Conservation (phyloP, 805 yeast species). For the Candida tammaniensis region DNA sequence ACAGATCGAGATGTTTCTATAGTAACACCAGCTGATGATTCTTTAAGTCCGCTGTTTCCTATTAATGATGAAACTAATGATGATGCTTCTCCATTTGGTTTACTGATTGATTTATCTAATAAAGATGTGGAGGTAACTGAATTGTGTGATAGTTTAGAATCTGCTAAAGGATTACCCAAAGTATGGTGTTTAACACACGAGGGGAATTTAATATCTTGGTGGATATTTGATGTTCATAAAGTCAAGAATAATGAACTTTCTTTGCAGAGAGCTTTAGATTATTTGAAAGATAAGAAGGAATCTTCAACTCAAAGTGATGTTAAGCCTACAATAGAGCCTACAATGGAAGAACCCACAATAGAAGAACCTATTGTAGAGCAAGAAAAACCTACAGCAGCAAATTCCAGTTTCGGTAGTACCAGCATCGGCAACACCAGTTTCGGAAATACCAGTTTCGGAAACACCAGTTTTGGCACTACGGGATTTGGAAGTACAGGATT, state of each 20-base stretch:
- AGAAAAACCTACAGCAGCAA: neutral
- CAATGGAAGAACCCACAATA: neutral
- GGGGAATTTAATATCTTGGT: conserved; percentile 64
- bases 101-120: conserved; percentile 57
- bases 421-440: neutral
- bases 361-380: neutral
- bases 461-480: conserved; percentile 10
- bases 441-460: conserved; percentile 11
- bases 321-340: no score
- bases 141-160: conserved; percentile 60
- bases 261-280: conserved; percentile 13
- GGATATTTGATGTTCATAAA: conserved; percentile 46
- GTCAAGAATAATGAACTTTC: conserved; percentile 7
- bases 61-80: conserved; percentile 60
- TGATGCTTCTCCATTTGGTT: conserved; percentile 71
- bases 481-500: conserved; percentile 11
- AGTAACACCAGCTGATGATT: conserved; percentile 59
- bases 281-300: conserved; percentile 9
- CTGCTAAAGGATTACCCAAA: conserved; percentile 62
- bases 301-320: neutral
- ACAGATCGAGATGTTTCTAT: conserved; percentile 11
- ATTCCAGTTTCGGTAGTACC: neutral
- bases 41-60: conserved; percentile 72
- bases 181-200: conserved; percentile 59
- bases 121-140: conserved; percentile 37